Evolutionary conservation across 768 basidiomycete species (phyloP), one percentile per base, ranked within the genome.

Genomic region (Pisolithus orientalis): DNA sequence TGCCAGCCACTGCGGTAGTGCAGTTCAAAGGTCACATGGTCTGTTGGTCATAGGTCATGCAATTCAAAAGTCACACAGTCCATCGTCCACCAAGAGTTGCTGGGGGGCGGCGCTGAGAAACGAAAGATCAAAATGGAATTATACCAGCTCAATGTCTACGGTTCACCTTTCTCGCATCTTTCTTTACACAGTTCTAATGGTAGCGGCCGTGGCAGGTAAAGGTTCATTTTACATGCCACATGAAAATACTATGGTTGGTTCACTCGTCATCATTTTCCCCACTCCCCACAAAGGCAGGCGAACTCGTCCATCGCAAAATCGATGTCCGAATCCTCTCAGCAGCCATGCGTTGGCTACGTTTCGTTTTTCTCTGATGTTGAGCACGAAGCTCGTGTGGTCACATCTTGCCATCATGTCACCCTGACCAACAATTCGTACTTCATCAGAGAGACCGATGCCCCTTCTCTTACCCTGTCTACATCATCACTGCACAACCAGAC

Each of bases 181-280:
- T 31, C 24, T 29, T 14, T 31, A 7, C 16, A 13, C n/a, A 16
- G 34, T 34, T 16, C 27, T 28, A 13, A 4, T 9, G 25, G 37
- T 31, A 9, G 43, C 11, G 47, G 11, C 4, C 4, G 11, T 11
- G 5, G 1, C 34, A 76, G 75, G 67, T 1, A 57, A 69, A 44
- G 77, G 65, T 9, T 70, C 70, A 0, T 79, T 77, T 58, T 80
- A 80, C 69, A 78, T 76, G 56, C 37, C 73, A 1, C 79, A 79
- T 55, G 67, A 21, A 21, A 21, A 80, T 52, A 78, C 58, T 27
- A 79, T 80, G 72, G 74, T 82, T 37, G 79, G 75, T 1, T 79
- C 79, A 1, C 69, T 84, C 9, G 74, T 80, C 1, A 56, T 81
- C 32, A 68, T 77, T n/a, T 70, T 79, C 47, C 79, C 79, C 16